Conservation (phyloP, 192 early-diverging fungal genomes). For the Radiomyces spectabilis region DNA sequence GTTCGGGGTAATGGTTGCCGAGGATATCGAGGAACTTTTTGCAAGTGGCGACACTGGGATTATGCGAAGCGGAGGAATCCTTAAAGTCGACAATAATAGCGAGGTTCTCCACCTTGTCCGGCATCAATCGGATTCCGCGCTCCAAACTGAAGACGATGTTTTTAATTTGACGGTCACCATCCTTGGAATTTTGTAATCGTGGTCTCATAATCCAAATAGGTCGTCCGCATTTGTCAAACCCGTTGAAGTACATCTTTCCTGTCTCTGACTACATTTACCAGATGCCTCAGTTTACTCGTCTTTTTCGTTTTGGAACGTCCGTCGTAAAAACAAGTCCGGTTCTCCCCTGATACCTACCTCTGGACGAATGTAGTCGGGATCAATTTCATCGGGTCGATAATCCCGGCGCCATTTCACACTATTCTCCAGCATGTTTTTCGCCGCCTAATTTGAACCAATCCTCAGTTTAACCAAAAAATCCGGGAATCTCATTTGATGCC, state of each 20-base stretch:
- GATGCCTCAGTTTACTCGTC: slow-evolving; percentile 30
- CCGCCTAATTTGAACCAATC: slow-evolving; percentile 28
- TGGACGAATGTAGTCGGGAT: slow-evolving; percentile 63
- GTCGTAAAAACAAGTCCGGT: too few relatives aligned
- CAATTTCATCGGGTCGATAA: slow-evolving; percentile 60
- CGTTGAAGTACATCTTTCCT: slow-evolving; percentile 81
- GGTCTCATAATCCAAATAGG: slow-evolving; percentile 75
- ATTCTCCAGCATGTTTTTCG: slow-evolving; percentile 59
- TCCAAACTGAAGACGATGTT: slow-evolving; percentile 82
- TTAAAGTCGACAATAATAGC: slow-evolving; percentile 80
- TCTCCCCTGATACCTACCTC: slow-evolving; percentile 41
- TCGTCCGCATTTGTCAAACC: slow-evolving; percentile 71
- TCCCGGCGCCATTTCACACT: slow-evolving; percentile 75
- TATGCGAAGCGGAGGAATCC: slow-evolving; percentile 54
- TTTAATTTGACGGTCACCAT: slow-evolving; percentile 63
- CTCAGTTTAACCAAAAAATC: too few relatives aligned
- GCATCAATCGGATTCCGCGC: slow-evolving; percentile 64
- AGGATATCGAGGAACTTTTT: slow-evolving; percentile 78
- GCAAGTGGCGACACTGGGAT: slow-evolving; percentile 61
- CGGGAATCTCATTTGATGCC: too few relatives aligned
- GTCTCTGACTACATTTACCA: slow-evolving; percentile 40
- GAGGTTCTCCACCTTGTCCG: slow-evolving; percentile 69
- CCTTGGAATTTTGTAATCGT: slow-evolving; percentile 74
- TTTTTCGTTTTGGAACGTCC: not conserved
- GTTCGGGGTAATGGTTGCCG: slow-evolving; percentile 87